phyloP scores from a whole-genome alignment of 768 basidiomycete species.

The Psilocybe tampanensis region DNA sequence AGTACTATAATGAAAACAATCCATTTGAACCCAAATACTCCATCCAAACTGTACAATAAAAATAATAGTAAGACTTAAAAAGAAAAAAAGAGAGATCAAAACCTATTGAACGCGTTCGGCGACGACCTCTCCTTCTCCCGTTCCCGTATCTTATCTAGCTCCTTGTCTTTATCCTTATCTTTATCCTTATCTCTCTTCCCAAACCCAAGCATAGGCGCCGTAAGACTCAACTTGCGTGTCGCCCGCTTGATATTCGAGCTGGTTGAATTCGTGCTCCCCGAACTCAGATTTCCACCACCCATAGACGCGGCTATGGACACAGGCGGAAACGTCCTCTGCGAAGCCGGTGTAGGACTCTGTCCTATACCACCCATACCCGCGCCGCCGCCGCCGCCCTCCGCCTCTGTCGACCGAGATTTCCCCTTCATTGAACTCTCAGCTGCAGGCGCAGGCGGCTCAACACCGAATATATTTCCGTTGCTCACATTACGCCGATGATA shows the following conservation, averaged over 20 bases:
- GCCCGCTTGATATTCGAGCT: constrained; percentile 32
- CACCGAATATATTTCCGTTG: constrained; percentile 17
- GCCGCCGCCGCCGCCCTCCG: constrained; percentile 1
- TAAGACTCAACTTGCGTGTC: constrained; percentile 70
- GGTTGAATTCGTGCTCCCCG: constrained; percentile 21
- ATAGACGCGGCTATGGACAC: constrained; percentile 21
- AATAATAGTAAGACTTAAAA: constrained; percentile 4
- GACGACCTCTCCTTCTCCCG: constrained; percentile 21
- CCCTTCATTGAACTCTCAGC: constrained; percentile 9
- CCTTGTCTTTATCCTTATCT: constrained; percentile 48
- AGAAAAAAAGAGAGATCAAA: constrained; percentile 10
- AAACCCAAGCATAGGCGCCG: constrained; percentile 60
- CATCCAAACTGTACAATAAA: constrained; percentile 10
- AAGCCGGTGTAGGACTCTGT: not conserved
- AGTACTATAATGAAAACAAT: too few relatives aligned
- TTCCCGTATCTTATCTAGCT: constrained; percentile 16
- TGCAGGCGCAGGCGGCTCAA: too few relatives aligned
- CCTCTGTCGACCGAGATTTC: constrained; percentile 13
- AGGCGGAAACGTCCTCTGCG: constrained; percentile 13
- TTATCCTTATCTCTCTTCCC: constrained; percentile 54
- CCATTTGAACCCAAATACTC: not conserved
- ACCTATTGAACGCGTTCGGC: constrained; percentile 19
- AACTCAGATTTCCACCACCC: constrained; percentile 23
- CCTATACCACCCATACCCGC: too few relatives aligned
- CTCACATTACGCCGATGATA: constrained; percentile 15